Conservation (phyloP, 805 yeast genomes). For the Metschnikowia cubensis region DNA sequence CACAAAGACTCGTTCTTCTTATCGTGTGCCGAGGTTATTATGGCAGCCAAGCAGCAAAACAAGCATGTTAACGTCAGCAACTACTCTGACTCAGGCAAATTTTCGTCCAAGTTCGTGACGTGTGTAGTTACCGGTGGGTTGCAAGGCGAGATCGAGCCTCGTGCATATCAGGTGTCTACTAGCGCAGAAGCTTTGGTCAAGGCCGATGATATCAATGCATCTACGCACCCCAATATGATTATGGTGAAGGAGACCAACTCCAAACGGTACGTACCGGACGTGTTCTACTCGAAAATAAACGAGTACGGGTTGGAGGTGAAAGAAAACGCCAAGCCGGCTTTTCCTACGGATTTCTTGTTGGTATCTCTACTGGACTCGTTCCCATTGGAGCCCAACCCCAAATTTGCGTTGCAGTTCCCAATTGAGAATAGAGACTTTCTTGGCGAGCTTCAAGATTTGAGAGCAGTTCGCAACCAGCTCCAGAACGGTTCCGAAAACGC, state of each 20-base stretch:
- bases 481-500: conserved; percentile 31
- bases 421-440: conserved; percentile 76
- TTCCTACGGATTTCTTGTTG: conserved; percentile 43
- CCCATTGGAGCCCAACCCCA: conserved; percentile 58
- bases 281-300: conserved; percentile 76
- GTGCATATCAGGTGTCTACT: conserved; percentile 84
- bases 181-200: conserved; percentile 83
- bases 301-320: conserved; percentile 90
- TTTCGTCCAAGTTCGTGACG: conserved; percentile 88
- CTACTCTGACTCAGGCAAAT: conserved; percentile 59
- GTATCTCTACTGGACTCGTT: conserved; percentile 92
- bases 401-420: conserved; percentile 56
- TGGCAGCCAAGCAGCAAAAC: conserved; percentile 78
- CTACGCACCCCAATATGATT: conserved; percentile 86
- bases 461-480: conserved; percentile 50
- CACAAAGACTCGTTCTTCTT: conserved; percentile 89
- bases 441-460: conserved; percentile 69
- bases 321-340: conserved; percentile 45
- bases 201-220: conserved; percentile 82
- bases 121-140: conserved; percentile 90
- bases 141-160: conserved; percentile 83
- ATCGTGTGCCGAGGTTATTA: conserved; percentile 78
- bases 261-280: conserved; percentile 88
- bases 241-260: conserved; percentile 71
- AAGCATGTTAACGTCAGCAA: conserved; percentile 58